Base-by-base conservation (phyloP, 805 yeast species). In the Candida chauliodis region DNA sequence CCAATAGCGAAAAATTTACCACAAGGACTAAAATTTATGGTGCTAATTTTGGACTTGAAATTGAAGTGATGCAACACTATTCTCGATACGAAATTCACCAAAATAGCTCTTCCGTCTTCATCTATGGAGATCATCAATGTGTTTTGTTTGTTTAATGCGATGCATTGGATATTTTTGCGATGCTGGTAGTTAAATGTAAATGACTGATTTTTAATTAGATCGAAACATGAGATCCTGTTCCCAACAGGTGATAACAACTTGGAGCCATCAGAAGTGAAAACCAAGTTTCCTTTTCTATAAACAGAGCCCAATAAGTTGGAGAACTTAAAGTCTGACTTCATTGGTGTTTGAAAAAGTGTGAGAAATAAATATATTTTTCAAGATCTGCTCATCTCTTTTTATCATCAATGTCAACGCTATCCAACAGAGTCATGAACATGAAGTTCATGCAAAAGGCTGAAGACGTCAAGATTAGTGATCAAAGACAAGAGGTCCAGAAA, bases 121-220 rank as follows among this genome's bases (percentile, higher is more conserved):
- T 95, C 99, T 1, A 91, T 86, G 2, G 95, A 76, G 11, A 93
- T 52, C 53, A 93, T 58, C 25, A 93, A 70, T 0, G 95, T 83
- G 9, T 82, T 87, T 52, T 87, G 95, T 28, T 73, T 76, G 55
- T 90, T 93, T 44, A 93, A 61, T 15, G 96, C 96, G 24, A 93
- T 73, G 38, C 89, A 61, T 2, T 79, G 70, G 32, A 93, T 76
- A 50, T 86, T 86, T 54, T 84, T 86, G 49, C 98, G 76, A 58
- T 93, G 99, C 61, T 93, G 96, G 59, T 89, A 93, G 51, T 80
- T 78, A 55, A 91, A 85, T 1, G 99, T 93, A 66, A 78, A 90
- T 2, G 96, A 85, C 50, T 78, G 81, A 59, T 83, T 89, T 54
- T 85, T 82, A 36, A 85, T 71, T 45, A 91, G 69, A 61, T 93